Base-by-base conservation (phyloP, 129 eudicot species). In the Lactuca saligna region DNA sequence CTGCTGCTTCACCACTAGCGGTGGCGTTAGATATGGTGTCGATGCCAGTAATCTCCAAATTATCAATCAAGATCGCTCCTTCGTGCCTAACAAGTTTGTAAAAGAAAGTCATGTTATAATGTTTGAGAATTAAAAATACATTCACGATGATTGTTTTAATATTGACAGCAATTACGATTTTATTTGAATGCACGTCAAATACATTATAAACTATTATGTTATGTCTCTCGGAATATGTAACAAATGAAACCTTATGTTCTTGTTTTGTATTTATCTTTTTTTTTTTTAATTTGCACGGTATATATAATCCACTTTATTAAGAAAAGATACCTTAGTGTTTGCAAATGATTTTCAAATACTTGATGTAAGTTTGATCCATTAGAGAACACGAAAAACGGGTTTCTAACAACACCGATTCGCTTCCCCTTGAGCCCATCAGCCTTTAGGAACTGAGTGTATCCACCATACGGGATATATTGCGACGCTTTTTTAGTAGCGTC, bases 401-500 rank as follows among this genome's bases (percentile, higher is more conserved):
- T 60, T 32, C 95, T 78, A 41, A 78, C 72, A 7, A 86, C 68
- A 17, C 96, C 96, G 20, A 89, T 66, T 80, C 96, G 75, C 79
- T 89, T 89, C 53, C 93, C 93, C 35, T 32, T 75, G 41, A 89
- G 92, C 57, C 96, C 90, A 12, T 75, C 75, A n/a, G 15, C 49
- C 42, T 80, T 83, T 32, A 89, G 73, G 53, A 89, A 89, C 25
- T 84, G 96, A 7, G 71, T 12, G 60, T 89, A 86, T 10, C 96
- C 96, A 13, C 93, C 93, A 16, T 65, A 6, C 5, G 96, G 94
- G 62, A 86, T 82, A 46, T 81, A 83, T 42, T 39, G 54, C 6
- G 87, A 82, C 2, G 87, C 87, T 5, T 9, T 69, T 57, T 16
- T 65, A 17, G 97, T 90, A 15, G 95, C 91, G 7, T 81, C 75